These are phyloP conservation scores for Thalia dealbata DNA, from an alignment of 176 grass and related monocot genomes.

Conservation along the genomic window DNA sequence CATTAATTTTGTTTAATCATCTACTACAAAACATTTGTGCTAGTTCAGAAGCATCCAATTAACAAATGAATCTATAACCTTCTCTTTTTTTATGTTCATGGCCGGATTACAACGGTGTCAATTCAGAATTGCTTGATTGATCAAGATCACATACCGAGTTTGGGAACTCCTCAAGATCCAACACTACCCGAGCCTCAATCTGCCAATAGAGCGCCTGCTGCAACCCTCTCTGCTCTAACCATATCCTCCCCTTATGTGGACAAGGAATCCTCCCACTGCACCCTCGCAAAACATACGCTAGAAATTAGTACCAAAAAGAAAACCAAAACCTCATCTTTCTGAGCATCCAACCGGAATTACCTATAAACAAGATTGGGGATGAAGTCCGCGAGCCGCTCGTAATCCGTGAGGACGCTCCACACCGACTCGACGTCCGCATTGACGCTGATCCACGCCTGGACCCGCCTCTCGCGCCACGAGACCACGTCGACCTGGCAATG, in stretches of 20 bases:
- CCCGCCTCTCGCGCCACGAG: slow-evolving; percentile 83
- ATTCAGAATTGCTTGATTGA: not conserved
- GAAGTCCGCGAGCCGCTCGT: slow-evolving; percentile 83
- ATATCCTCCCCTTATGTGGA: slow-evolving; percentile 71
- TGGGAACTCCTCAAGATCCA: slow-evolving; percentile 72
- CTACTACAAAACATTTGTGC: not conserved
- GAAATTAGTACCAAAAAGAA: slow-evolving; percentile 16
- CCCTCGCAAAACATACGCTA: slow-evolving; percentile 1
- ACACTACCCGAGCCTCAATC: slow-evolving; percentile 81
- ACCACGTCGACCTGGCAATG: slow-evolving; percentile 82
- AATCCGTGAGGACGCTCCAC: slow-evolving; percentile 91
- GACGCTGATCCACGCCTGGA: slow-evolving; percentile 48
- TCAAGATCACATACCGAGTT: slow-evolving; percentile 38
- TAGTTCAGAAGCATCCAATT: not conserved
- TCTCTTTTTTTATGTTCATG: not conserved
- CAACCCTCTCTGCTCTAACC: slow-evolving; percentile 85
- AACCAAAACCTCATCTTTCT: not conserved
- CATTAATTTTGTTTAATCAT: too few relatives aligned
- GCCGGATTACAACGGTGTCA: not conserved
- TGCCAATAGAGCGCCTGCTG: slow-evolving; percentile 91
- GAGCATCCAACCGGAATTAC: slow-evolving; percentile 16
- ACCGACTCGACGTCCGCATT: slow-evolving; percentile 70
- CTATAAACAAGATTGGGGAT: slow-evolving; percentile 90
- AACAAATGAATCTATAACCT: not conserved
- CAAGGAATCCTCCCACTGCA: slow-evolving; percentile 85